Evolutionary conservation across 1,284 basidiomycete genomes (phyloP), one percentile per base, ranked within the genome.

Genomic region (Chondrostereum purpureum): DNA sequence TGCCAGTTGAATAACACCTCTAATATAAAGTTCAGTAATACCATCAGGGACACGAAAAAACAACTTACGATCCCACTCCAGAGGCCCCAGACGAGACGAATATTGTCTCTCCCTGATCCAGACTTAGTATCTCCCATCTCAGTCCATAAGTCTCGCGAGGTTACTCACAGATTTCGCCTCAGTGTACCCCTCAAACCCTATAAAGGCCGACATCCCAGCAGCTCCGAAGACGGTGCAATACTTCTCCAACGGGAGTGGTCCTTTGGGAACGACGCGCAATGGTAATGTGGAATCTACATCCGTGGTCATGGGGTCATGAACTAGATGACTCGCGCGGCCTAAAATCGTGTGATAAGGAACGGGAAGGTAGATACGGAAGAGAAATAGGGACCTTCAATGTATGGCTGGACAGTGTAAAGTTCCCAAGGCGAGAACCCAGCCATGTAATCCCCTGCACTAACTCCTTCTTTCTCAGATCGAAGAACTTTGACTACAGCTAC

Each of bases 1-100:
- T 16, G 67, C 70, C 22, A 73, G 62, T 59, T 78, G 67, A 13
- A 55, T 55, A 34, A 63, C 58, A 43, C 55, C 21, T 39, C 49
- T 34, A 24, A 35, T n/a, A n/a, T n/a, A n/a, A n/a, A 5, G 16
- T 8, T 27, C 10, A 16, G 12, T 20, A 4, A 31, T 33, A n/a
- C 23, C 14, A 5, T 16, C 3, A 33, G 12, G 38, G 38, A 33
- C 11, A n/a, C n/a, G 13, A 22, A 13, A 21, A 14, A 3, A 43
- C 22, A 6, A 14, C 4, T 3, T 16, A 13, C 61, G 67, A 51
- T 53, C 52, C 61, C 48, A 63, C 48, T 56, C 53, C 51, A 19
- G 50, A 50, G 20, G 51, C 51, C 3, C 53, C 53, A 2, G 53
- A 42, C 2, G 49, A 53, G n/a, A 54, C 49, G 35, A 45, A 54